These are phyloP conservation scores for Backusella australiensis DNA, from an alignment of 192 early-diverging fungal species.

Conservation along the genomic window DNA sequence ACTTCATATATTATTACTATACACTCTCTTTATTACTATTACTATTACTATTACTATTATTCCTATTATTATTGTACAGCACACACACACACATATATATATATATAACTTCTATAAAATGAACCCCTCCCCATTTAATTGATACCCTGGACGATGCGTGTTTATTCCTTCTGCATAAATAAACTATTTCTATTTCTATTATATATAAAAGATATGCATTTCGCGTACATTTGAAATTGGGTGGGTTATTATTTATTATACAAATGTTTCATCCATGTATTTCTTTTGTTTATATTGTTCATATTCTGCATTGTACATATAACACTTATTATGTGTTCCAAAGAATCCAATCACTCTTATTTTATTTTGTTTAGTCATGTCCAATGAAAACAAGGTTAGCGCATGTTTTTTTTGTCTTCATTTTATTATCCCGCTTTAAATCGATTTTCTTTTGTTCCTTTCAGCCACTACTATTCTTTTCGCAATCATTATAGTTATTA, in stretches of 20 bases:
- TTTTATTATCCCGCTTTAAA: not conserved
- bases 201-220: not conserved
- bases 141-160: not conserved
- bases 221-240: not conserved
- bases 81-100: not conserved
- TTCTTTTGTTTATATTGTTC: not conserved
- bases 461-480: not conserved
- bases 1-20: not conserved
- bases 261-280: not conserved
- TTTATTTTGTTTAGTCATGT: not conserved
- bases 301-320: not conserved
- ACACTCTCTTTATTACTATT: not conserved
- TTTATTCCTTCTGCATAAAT: not conserved
- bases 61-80: not conserved
- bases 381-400: not conserved
- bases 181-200: not conserved
- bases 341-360: not conserved
- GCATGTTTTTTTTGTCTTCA: not conserved
- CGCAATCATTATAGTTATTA: not conserved
- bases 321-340: not conserved
- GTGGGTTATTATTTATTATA: not conserved
- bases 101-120: not conserved
- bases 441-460: not conserved
- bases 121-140: not conserved
- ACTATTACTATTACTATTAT: not conserved